phyloP scores from a whole-genome alignment of 1,284 basidiomycete genomes.

The Meira nashicola region DNA sequence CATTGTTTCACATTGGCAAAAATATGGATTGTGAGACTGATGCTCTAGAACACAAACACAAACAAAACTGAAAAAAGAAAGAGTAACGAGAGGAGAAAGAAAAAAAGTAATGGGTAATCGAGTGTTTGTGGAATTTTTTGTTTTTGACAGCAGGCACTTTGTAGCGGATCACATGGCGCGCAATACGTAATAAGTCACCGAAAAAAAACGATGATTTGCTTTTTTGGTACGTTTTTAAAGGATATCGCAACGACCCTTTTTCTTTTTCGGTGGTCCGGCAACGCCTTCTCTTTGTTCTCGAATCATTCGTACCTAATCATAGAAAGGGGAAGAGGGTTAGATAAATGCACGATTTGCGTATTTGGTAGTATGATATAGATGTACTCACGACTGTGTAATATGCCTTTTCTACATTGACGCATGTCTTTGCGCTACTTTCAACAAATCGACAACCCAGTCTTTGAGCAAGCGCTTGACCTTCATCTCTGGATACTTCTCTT shows the following conservation, averaged over 20 bases:
- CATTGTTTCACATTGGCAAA: too few species aligned
- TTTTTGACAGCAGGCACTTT: too few species aligned
- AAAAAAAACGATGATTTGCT: too few species aligned
- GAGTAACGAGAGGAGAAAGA: too few species aligned
- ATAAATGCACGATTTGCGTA: background rate
- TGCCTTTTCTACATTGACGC: conserved; percentile 53
- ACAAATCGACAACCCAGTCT: conserved; percentile 53
- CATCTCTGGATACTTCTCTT: conserved; percentile 63
- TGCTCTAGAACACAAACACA: too few species aligned
- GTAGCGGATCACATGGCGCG: too few species aligned
- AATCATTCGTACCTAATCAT: conserved; percentile 29
- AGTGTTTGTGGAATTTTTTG: too few species aligned
- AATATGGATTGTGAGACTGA: too few species aligned
- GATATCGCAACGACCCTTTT: conserved; percentile 48
- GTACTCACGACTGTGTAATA: conserved; percentile 50
- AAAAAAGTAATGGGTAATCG: too few species aligned
- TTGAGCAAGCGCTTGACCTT: conserved; percentile 50
- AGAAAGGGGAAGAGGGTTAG: background rate
- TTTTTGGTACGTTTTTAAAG: conserved; percentile 23
- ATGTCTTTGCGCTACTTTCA: conserved; percentile 54
- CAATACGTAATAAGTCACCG: too few species aligned
- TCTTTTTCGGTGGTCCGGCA: conserved; percentile 32
- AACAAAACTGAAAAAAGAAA: too few species aligned
- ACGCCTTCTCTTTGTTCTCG: conserved; percentile 44
- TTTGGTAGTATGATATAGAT: background rate